Conservation (phyloP, 1,139 yeast species). For the Geotrichum candidum region DNA sequence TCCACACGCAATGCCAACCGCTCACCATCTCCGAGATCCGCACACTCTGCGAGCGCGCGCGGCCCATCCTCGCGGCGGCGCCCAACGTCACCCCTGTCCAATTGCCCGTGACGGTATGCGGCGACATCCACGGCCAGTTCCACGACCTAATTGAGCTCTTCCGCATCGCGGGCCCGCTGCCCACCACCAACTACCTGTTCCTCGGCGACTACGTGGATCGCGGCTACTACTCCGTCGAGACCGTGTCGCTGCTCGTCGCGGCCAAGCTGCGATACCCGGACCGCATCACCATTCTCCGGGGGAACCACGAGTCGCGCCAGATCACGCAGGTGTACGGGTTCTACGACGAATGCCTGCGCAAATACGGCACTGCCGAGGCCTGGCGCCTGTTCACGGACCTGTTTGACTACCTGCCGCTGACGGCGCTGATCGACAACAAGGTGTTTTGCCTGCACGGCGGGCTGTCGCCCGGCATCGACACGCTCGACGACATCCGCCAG, state of each 20-base stretch:
- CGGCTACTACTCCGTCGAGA: slow-evolving; percentile 92
- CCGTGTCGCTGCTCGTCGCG: slow-evolving; percentile 68
- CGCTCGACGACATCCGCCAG: slow-evolving; percentile 81
- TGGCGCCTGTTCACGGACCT: slow-evolving; percentile 78
- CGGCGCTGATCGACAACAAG: slow-evolving; percentile 79
- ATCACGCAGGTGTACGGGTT: slow-evolving; percentile 97
- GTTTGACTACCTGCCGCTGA: slow-evolving; percentile 89
- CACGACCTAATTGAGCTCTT: slow-evolving; percentile 89
- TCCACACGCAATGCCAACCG: slow-evolving; percentile 69
- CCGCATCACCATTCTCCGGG: slow-evolving; percentile 86
- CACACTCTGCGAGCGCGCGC: slow-evolving; percentile 58
- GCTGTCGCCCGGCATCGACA: slow-evolving; percentile 84
- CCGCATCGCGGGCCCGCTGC: slow-evolving; percentile 83
- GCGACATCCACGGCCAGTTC: slow-evolving; percentile 96
- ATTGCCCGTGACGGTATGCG: slow-evolving; percentile 97
- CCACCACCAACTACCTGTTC: slow-evolving; percentile 71
- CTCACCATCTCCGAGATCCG: slow-evolving; percentile 77
- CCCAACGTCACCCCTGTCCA: slow-evolving; percentile 91
- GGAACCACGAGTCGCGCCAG: slow-evolving; percentile 95
- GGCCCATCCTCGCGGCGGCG: slow-evolving; percentile 79
- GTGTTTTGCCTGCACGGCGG: slow-evolving; percentile 97
- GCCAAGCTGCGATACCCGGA: slow-evolving; percentile 91
- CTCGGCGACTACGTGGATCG: slow-evolving; percentile 95
- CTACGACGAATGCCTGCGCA: slow-evolving; percentile 93
- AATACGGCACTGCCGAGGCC: slow-evolving; percentile 91